Evolutionary conservation across 2,329 filamentous ascomycete species (phyloP).

Genomic region (Capronia epimyces): DNA sequence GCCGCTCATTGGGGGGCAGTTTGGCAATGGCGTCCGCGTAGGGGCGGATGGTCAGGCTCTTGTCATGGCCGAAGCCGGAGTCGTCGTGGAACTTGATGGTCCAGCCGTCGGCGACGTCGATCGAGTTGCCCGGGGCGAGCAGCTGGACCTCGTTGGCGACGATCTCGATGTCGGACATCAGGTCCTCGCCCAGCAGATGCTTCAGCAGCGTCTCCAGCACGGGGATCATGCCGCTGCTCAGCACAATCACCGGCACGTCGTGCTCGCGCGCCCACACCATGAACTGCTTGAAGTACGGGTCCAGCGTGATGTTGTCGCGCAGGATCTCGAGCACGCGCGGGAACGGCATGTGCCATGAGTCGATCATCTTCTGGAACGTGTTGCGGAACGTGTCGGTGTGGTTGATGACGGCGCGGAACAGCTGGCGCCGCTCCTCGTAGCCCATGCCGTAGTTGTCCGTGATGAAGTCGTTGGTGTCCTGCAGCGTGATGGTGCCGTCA

Average conservation of each 20-base stretch:
- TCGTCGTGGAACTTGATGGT: constrained; percentile 75
- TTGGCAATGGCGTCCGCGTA: constrained; percentile 57
- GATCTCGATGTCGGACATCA: constrained; percentile 71
- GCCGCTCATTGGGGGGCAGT: constrained; percentile 62
- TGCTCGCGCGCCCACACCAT: constrained; percentile 73
- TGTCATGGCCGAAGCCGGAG: constrained; percentile 91
- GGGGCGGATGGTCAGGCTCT: constrained; percentile 82
- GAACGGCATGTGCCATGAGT: constrained; percentile 75
- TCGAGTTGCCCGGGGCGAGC: constrained; percentile 60
- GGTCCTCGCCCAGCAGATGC: constrained; percentile 70
- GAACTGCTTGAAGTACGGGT: constrained; percentile 83
- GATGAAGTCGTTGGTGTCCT: constrained; percentile 64
- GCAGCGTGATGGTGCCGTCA: constrained; percentile 85
- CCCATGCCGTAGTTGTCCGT: constrained; percentile 92
- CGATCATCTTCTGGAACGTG: constrained; percentile 86
- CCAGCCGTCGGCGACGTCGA: constrained; percentile 81
- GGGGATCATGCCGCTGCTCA: constrained; percentile 88
- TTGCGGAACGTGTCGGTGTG: constrained; percentile 51
- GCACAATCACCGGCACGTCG: constrained; percentile 85
- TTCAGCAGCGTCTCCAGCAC: constrained; percentile 79
- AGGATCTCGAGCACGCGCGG: constrained; percentile 74
- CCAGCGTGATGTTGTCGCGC: constrained; percentile 75
- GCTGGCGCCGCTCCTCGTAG: constrained; percentile 59
- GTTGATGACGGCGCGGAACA: constrained; percentile 71
- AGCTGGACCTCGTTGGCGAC: constrained; percentile 76